A percentile compares a stretch with the other conserved stretches of the same genome.
Conservation (phyloP, 2,329 filamentous ascomycete genomes). For the Dryadomyces quercivorus region DNA sequence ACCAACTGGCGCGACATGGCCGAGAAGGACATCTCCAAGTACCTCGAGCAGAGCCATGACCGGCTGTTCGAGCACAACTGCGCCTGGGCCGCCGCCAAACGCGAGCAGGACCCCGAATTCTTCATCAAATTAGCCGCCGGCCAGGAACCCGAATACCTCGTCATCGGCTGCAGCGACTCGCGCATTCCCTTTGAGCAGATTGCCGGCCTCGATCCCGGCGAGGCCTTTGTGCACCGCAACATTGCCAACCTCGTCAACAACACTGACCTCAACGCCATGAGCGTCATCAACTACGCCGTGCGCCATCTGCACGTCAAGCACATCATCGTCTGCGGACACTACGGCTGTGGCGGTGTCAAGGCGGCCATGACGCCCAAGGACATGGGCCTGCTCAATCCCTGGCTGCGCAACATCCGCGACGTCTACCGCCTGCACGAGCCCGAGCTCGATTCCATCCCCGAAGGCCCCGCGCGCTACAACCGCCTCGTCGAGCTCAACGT, state of each 20-base stretch:
- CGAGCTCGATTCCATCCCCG: slow-evolving; percentile 52
- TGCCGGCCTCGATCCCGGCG: slow-evolving; percentile 70
- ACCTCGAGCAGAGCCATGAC: slow-evolving; percentile 52
- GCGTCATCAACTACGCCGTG: slow-evolving; percentile 74
- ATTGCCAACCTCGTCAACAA: slow-evolving; percentile 81
- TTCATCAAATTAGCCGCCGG: slow-evolving; percentile 52
- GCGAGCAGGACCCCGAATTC: slow-evolving; percentile 47
- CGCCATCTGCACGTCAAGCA: slow-evolving; percentile 69
- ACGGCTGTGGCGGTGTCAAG: slow-evolving; percentile 40
- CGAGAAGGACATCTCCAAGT: slow-evolving; percentile 32
- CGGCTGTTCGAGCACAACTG: slow-evolving; percentile 58
- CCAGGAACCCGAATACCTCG: slow-evolving; percentile 61
- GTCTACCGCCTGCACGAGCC: slow-evolving; percentile 60
- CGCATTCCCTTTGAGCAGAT: slow-evolving; percentile 87
- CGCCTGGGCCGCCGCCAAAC: slow-evolving; percentile 50
- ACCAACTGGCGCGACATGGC: slow-evolving; percentile 4
- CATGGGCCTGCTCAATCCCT: slow-evolving; percentile 59
- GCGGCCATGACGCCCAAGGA: slow-evolving; percentile 57
- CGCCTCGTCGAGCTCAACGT: slow-evolving; percentile 80
- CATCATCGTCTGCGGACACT: slow-evolving; percentile 69
- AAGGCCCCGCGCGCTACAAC: slow-evolving; percentile 49
- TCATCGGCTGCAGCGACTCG: slow-evolving; percentile 86
- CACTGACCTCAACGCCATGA: slow-evolving; percentile 39
- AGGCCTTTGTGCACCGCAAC: slow-evolving; percentile 90
- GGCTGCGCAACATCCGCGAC: slow-evolving; percentile 63